These are phyloP conservation scores for Lanmaoa rubissima DNA, from an alignment of 768 basidiomycete species.

Conservation along the genomic window DNA sequence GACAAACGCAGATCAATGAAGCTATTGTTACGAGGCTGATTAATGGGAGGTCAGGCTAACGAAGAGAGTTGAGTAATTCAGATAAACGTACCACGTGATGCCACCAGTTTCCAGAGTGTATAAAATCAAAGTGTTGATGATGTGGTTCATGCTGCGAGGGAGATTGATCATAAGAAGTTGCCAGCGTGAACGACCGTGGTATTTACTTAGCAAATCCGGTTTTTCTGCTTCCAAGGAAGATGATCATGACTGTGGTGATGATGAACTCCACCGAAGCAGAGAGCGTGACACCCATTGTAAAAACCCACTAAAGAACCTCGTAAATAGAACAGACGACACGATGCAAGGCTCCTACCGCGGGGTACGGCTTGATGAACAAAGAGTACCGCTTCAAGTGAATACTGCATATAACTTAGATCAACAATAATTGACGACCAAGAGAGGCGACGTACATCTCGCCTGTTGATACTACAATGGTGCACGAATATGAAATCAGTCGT, in stretches of 20 bases:
- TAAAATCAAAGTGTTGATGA: conserved; percentile 48
- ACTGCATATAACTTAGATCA: conserved; percentile 4
- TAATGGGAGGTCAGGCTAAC: neutral
- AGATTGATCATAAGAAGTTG: neutral
- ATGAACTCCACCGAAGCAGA: conserved; percentile 35
- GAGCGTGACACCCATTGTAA: conserved; percentile 31
- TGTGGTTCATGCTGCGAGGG: conserved; percentile 41
- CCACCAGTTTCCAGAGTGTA: conserved; percentile 55
- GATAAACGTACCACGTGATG: conserved; percentile 39
- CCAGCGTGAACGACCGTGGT: fast-evolving
- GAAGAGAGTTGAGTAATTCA: neutral
- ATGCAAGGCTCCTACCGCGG: conserved; percentile 15
- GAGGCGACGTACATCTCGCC: conserved; percentile 28
- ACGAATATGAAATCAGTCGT: neutral
- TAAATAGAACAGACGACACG: neutral
- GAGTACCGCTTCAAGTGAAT: conserved; percentile 30
- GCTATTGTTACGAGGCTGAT: conserved; percentile 32
- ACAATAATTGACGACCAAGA: fast-evolving
- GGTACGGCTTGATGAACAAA: conserved; percentile 32
- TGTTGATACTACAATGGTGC: conserved; percentile 27
- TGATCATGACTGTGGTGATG: conserved; percentile 31
- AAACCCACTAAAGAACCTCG: conserved; percentile 26
- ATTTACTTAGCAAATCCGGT: conserved; percentile 31
- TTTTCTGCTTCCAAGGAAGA: conserved; percentile 33
- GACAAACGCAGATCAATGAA: conserved; percentile 33